Percentiles rank a stretch among this genome's conserved stretches.
Evolutionary conservation across 2,329 filamentous ascomycete genomes (phyloP).

Genomic region (Diaporthe batatas): DNA sequence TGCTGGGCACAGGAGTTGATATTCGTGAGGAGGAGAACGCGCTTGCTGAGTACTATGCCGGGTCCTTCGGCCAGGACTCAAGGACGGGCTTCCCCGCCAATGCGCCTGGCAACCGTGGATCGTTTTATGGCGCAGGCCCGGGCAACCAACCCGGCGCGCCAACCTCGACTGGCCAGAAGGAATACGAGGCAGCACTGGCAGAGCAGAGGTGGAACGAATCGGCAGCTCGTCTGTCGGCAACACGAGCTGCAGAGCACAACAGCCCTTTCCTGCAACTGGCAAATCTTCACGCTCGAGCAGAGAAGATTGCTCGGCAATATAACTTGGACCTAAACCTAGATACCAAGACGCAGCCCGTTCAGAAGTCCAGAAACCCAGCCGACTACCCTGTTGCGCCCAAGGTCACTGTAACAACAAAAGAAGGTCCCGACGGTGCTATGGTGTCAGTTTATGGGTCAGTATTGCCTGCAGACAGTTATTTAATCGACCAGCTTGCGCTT

Average conservation of each 20-base stretch:
- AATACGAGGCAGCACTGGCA: slow-evolving; percentile 74
- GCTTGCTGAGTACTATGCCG: slow-evolving; percentile 76
- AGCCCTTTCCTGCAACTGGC: slow-evolving; percentile 80
- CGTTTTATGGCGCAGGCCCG: slow-evolving; percentile 75
- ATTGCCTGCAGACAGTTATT: slow-evolving; percentile 79
- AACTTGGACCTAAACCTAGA: slow-evolving; percentile 69
- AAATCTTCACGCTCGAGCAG: slow-evolving; percentile 69
- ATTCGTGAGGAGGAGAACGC: slow-evolving; percentile 88
- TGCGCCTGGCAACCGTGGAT: slow-evolving; percentile 65
- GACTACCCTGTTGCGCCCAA: slow-evolving; percentile 63
- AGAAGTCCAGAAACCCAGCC: slow-evolving; percentile 62
- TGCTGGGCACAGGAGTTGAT: slow-evolving; percentile 89
- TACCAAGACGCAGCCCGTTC: slow-evolving; percentile 61
- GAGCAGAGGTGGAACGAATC: slow-evolving; percentile 76
- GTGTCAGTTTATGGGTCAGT: slow-evolving; percentile 76
- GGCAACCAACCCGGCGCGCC: slow-evolving; percentile 68
- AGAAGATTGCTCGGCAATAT: slow-evolving; percentile 70
- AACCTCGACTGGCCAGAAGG: slow-evolving; percentile 63
- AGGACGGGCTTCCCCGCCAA: slow-evolving; percentile 69
- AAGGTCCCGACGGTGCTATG: slow-evolving; percentile 71
- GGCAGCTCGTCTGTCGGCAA: slow-evolving; percentile 70
- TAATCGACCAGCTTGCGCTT: slow-evolving; percentile 86
- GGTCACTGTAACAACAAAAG: slow-evolving; percentile 67
- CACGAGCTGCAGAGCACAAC: slow-evolving; percentile 76
- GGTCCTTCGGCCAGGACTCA: slow-evolving; percentile 58